Conservation (phyloP, 1,139 yeast genomes). For the Hemisphaericaspora xylanilytica region DNA sequence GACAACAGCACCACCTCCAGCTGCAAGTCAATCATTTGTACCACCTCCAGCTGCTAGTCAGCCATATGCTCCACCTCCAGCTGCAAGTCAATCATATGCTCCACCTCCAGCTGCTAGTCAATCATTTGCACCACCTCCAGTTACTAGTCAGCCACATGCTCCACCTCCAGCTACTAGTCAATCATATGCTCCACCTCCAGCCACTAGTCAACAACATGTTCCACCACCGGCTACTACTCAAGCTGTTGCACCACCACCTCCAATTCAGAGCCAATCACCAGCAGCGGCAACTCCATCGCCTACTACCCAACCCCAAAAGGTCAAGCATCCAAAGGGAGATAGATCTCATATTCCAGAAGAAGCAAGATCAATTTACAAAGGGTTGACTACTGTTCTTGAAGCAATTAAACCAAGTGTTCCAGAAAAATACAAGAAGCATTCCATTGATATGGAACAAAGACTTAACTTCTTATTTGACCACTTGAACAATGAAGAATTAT, state of each 20-base stretch:
- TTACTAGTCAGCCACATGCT: constrained; percentile 5
- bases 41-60: constrained; percentile 15
- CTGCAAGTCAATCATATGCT: constrained; percentile 5
- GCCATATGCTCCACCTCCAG: constrained; percentile 14
- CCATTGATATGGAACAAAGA: constrained; percentile 80
- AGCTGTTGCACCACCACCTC: constrained; percentile 15
- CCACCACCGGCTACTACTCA: constrained; percentile 15
- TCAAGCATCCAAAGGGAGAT: constrained; percentile 65
- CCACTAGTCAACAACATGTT: constrained; percentile 5
- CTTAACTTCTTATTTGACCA: constrained; percentile 74
- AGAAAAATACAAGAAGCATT: constrained; percentile 68
- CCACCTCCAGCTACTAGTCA: constrained; percentile 15
- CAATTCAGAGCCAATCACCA: constrained; percentile 19
- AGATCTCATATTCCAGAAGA: constrained; percentile 64
- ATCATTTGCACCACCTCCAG: constrained; percentile 14
- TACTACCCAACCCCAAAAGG: constrained; percentile 19
- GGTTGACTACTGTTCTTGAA: constrained; percentile 53
- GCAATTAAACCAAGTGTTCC: constrained; percentile 75
- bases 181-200: constrained; percentile 14
- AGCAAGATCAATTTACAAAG: constrained; percentile 56
- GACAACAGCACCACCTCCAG: constrained; percentile 13
- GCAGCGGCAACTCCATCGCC: constrained; percentile 21
- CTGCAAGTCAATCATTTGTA: not conserved
- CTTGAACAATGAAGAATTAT: constrained; percentile 69
- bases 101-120: constrained; percentile 15